These are phyloP conservation scores for Alternaria rosae DNA, from an alignment of 2,329 filamentous ascomycete species.

Conservation along the genomic window DNA sequence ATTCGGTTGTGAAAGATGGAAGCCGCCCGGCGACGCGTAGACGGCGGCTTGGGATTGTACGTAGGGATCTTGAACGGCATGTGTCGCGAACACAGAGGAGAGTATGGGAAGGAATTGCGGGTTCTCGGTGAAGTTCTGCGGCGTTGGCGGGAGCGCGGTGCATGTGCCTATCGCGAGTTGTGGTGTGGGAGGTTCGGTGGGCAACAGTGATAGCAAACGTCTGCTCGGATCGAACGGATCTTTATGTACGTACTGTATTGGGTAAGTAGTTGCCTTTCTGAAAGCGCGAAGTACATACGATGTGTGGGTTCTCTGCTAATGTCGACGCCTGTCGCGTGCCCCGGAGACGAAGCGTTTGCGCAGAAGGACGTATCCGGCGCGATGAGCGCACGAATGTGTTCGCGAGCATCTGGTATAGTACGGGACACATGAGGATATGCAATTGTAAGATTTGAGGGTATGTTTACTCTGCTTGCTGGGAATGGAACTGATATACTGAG, in stretches of 20 bases:
- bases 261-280: constrained; percentile 3
- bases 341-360: constrained; percentile 28
- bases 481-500: constrained; percentile 5
- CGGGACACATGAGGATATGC: constrained; percentile 16
- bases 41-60: constrained; percentile 66
- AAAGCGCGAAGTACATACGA: constrained; percentile 33
- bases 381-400: constrained; percentile 27
- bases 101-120: constrained; percentile 63
- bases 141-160: constrained; percentile 62
- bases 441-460: background rate
- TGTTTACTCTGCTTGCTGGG: constrained; percentile 2
- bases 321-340: constrained; percentile 46
- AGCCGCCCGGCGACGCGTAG: constrained; percentile 66
- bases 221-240: constrained; percentile 49
- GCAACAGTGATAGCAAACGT: constrained; percentile 64
- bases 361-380: constrained; percentile 19
- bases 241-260: constrained; percentile 58
- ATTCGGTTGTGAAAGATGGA: constrained; percentile 58
- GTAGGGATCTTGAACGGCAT: constrained; percentile 64
- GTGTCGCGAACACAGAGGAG: constrained; percentile 61
- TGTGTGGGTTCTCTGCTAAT: constrained; percentile 54
- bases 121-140: constrained; percentile 65
- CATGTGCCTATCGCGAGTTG: constrained; percentile 64
- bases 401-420: constrained; percentile 30
- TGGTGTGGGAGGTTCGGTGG: constrained; percentile 61